Conservation (phyloP, 2,329 filamentous ascomycete genomes). For the Epicoccum nigrum region DNA sequence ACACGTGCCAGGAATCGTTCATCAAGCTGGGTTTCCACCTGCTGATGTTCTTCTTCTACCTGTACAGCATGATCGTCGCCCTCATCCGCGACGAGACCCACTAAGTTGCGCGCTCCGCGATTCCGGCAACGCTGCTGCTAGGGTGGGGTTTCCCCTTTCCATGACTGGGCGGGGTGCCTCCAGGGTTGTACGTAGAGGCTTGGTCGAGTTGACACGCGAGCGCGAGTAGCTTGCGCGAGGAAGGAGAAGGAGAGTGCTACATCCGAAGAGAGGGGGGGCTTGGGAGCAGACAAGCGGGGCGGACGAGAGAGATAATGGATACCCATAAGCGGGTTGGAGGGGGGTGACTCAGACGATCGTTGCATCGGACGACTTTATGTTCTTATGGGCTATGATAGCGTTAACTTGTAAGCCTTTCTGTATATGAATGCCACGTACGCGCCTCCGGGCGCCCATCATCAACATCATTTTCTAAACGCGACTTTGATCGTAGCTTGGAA, state of each 20-base stretch:
- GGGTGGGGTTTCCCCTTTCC: neutral
- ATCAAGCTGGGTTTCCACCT: constrained; percentile 98
- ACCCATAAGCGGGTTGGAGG: constrained; percentile 10
- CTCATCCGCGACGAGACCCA: constrained; percentile 93
- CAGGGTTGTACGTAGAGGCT: neutral
- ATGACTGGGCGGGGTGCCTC: constrained; percentile 1
- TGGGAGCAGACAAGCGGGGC: neutral
- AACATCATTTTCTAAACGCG: neutral
- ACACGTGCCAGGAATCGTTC: constrained; percentile 80
- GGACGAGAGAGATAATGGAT: constrained; percentile 3
- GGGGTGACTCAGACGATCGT: constrained; percentile 5
- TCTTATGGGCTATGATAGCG: constrained; percentile 44
- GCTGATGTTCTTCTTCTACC: constrained; percentile 99
- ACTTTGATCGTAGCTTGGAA: no score
- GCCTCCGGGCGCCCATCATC: constrained; percentile 1
- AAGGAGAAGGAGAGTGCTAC: neutral
- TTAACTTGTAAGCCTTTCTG: constrained; percentile 31
- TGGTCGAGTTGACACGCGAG: neutral
- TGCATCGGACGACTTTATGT: constrained; percentile 28
- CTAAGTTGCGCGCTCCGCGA: constrained; percentile 51
- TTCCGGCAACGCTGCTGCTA: constrained; percentile 1
- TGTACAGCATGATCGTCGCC: constrained; percentile 98
- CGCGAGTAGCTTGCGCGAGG: neutral
- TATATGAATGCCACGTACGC: constrained; percentile 26
- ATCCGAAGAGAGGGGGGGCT: neutral